Percentiles rank a stretch among this genome's conserved stretches.
These are phyloP conservation scores for Lactifluus volemus DNA, from an alignment of 768 basidiomycete genomes.

Conservation along the genomic window DNA sequence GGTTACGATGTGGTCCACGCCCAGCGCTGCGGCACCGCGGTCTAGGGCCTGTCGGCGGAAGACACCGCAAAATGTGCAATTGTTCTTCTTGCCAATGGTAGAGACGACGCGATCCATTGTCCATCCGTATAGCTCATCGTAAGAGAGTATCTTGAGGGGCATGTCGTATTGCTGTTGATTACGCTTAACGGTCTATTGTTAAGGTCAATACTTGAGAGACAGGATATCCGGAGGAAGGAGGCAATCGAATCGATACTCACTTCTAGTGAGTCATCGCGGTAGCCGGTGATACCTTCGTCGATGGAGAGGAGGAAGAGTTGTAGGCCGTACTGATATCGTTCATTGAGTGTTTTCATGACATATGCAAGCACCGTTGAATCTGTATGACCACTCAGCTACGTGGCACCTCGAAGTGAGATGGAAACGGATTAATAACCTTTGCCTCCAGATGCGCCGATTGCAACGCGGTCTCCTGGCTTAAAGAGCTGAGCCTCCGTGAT, in stretches of 20 bases:
- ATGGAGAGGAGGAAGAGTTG: slow-evolving; percentile 90
- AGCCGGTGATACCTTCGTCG: slow-evolving; percentile 98
- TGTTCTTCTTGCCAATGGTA: slow-evolving; percentile 95
- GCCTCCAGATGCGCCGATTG: slow-evolving; percentile 96
- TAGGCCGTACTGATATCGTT: slow-evolving; percentile 87
- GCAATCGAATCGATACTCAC: slow-evolving; percentile 31
- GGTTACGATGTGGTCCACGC: slow-evolving; percentile 96
- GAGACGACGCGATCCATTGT: slow-evolving; percentile 96
- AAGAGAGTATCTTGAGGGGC: slow-evolving; percentile 92
- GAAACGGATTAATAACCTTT: slow-evolving; percentile 47
- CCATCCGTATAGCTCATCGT: slow-evolving; percentile 97
- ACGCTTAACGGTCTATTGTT: slow-evolving; percentile 88
- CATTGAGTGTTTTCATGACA: slow-evolving; percentile 93
- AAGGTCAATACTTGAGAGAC: background rate
- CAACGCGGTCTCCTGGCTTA: slow-evolving; percentile 82
- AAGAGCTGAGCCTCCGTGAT: slow-evolving; percentile 80
- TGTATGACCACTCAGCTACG: slow-evolving; percentile 26
- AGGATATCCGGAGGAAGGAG: background rate
- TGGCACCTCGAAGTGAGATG: background rate
- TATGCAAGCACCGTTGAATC: slow-evolving; percentile 97
- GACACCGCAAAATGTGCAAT: slow-evolving; percentile 98
- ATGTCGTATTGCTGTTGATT: slow-evolving; percentile 94
- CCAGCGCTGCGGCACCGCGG: slow-evolving; percentile 79
- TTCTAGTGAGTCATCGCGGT: slow-evolving; percentile 94
- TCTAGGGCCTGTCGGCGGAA: slow-evolving; percentile 95